Percentiles rank a stretch among this genome's conserved stretches.
phyloP scores from a whole-genome alignment of 1,284 basidiomycete species.

The Cryptococcus depauperatus region DNA sequence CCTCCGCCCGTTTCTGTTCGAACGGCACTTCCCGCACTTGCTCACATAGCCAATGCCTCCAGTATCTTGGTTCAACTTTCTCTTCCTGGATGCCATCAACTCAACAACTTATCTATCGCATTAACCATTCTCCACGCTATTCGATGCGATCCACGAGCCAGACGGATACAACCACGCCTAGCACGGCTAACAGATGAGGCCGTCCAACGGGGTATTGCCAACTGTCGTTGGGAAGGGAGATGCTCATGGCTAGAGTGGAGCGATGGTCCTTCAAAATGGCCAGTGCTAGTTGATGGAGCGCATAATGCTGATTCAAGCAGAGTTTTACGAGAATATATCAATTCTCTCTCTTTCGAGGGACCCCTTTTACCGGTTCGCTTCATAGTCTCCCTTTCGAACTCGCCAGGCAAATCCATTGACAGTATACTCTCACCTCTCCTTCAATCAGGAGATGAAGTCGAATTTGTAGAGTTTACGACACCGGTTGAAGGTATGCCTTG shows the following conservation, averaged over 20 bases:
- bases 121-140: conserved; percentile 58
- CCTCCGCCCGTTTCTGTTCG: conserved; percentile 16
- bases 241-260: conserved; percentile 59
- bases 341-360: conserved; percentile 43
- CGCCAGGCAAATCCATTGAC: conserved; percentile 66
- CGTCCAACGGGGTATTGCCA: conserved; percentile 55
- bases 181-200: conserved; percentile 47
- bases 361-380: conserved; percentile 45
- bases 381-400: conserved; percentile 68
- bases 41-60: conserved; percentile 1
- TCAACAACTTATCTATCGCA: conserved; percentile 68
- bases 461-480: conserved; percentile 56
- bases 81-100: conserved; percentile 73
- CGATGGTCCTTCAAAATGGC: conserved; percentile 27
- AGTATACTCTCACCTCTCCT: conserved; percentile 64
- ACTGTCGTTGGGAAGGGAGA: conserved; percentile 70
- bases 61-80: conserved; percentile 40
- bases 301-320: conserved; percentile 81
- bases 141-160: conserved; percentile 47
- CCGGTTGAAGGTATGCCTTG: conserved; percentile 85
- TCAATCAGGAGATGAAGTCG: conserved; percentile 47
- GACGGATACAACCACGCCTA: conserved; percentile 31
- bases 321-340: conserved; percentile 64
- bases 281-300: conserved; percentile 80
- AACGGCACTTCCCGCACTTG: conserved; percentile 14